A percentile compares a stretch with the other conserved stretches of the same genome.
Evolutionary conservation across 179 eudicot species (phyloP).

Genomic region (Spinacia oleracea): DNA sequence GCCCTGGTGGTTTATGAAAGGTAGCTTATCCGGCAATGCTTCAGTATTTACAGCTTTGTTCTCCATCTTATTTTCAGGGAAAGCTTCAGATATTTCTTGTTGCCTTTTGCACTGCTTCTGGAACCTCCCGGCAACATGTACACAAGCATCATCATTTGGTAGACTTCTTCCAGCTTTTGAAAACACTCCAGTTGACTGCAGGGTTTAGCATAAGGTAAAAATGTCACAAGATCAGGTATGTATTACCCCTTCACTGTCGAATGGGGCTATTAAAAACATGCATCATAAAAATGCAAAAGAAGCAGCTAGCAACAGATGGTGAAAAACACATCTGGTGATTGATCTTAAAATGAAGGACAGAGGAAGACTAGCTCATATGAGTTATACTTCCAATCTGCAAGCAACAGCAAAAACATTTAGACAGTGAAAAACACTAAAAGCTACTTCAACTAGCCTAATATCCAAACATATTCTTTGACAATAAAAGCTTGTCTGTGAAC

Average conservation of each 20-base stretch:
- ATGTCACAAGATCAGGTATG: constrained; percentile 30
- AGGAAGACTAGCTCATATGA: not conserved
- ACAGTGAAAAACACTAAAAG: not conserved
- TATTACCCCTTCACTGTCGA: not conserved
- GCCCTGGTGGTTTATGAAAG: constrained; percentile 17
- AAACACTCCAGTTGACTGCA: constrained; percentile 49
- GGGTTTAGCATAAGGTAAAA: constrained; percentile 29
- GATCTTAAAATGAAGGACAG: not conserved
- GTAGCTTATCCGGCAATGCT: constrained; percentile 20
- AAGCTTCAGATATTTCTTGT: constrained; percentile 11
- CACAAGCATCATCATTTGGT: constrained; percentile 8
- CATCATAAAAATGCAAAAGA: not conserved
- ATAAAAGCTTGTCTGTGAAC: not conserved
- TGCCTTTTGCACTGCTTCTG: constrained; percentile 19
- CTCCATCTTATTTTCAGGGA: constrained; percentile 11
- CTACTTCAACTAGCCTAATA: not conserved
- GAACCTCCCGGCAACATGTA: constrained; percentile 1
- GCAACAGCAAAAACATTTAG: not conserved
- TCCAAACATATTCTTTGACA: not conserved
- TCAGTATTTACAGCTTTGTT: constrained; percentile 14
- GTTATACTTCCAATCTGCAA: not conserved
- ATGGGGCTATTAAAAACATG: not conserved
- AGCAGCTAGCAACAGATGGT: not conserved
- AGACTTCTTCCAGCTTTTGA: constrained; percentile 24
- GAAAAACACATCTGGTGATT: not conserved